phyloP scores from a whole-genome alignment of 129 eudicot genomes.

The Artemisia argyi region DNA sequence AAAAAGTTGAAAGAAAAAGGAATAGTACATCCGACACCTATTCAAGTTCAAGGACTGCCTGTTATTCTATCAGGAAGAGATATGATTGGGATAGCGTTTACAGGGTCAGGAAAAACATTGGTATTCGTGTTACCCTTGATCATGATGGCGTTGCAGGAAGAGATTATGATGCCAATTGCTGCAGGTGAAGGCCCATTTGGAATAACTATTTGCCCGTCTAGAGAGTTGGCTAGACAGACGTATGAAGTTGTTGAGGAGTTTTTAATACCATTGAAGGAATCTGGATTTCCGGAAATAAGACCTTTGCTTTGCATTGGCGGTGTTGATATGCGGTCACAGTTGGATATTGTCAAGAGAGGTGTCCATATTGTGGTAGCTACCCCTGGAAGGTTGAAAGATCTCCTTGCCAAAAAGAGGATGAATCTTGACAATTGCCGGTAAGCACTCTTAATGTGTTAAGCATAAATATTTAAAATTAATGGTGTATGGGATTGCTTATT shows the following conservation, averaged over 20 bases:
- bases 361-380: slow-evolving; percentile 96
- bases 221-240: slow-evolving; percentile 85
- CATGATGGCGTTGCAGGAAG: slow-evolving; percentile 86
- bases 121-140: slow-evolving; percentile 74
- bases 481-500: neutral
- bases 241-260: slow-evolving; percentile 77
- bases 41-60: slow-evolving; percentile 88
- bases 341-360: slow-evolving; percentile 75
- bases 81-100: slow-evolving; percentile 88
- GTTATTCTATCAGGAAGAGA: slow-evolving; percentile 77
- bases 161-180: slow-evolving; percentile 83
- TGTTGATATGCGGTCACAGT: slow-evolving; percentile 65
- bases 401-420: slow-evolving; percentile 78
- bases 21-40: slow-evolving; percentile 76
- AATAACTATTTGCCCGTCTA: slow-evolving; percentile 73
- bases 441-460: neutral
- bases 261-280: slow-evolving; percentile 55
- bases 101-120: slow-evolving; percentile 80
- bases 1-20: slow-evolving; percentile 66
- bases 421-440: slow-evolving; percentile 65
- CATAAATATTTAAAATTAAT: neutral
- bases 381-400: slow-evolving; percentile 85
- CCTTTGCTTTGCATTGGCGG: slow-evolving; percentile 79
- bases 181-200: slow-evolving; percentile 92
- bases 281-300: slow-evolving; percentile 67